Base-by-base conservation (phyloP, 495 filamentous ascomycete genomes). In the Penicillium arizonense region DNA sequence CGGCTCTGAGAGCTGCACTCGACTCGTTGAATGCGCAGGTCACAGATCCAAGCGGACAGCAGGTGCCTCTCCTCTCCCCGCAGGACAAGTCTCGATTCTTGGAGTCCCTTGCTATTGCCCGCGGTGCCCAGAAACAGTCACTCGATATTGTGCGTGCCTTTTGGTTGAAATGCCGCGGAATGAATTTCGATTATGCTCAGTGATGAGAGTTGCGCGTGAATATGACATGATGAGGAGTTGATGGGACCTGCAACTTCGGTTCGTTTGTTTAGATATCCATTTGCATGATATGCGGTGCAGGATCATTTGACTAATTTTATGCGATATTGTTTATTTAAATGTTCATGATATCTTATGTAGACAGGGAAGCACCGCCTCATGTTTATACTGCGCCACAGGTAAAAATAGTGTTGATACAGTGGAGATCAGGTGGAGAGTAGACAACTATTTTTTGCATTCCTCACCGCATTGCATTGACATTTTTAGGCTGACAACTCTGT, bases 101-200 rank as follows among this genome's bases (percentile, higher is more conserved):
- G 41, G 62, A 67, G 10, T 72, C 69, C 3, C 52, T 80, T 37
- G 48, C 63, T 18, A 82, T 82, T 55, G 77, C 87, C 30, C 71
- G 88, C 40, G 86, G 87, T 21, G 73, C 73, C 3, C 61, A 56
- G 45, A 69, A 73, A 47, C 69, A 76, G 36, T 88, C 86, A 10
- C 79, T 81, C 50, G 73, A 83, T 26, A 67, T 85, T 18, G 79
- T 88, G 4, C 79, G 80, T 13, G 74, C 85, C 0, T 89, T 90
- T 58, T 91, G 86, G 85, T 67, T 88, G 16, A 78, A 79, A 30
- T 89, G 86, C 63, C 77, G 87, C 12, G 87, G 87, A 5, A 78
- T 82, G n/a, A 77, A 72, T 32, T 87, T 86, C 59, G 78, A 83
- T 42, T 89, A 89, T 63, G 74, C 77, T 33, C 61, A 65, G 35